Evolutionary conservation across 2,329 filamentous ascomycete species (phyloP), one percentile per base, ranked within the genome.

Genomic region (Pseudogymnoascus sp.): DNA sequence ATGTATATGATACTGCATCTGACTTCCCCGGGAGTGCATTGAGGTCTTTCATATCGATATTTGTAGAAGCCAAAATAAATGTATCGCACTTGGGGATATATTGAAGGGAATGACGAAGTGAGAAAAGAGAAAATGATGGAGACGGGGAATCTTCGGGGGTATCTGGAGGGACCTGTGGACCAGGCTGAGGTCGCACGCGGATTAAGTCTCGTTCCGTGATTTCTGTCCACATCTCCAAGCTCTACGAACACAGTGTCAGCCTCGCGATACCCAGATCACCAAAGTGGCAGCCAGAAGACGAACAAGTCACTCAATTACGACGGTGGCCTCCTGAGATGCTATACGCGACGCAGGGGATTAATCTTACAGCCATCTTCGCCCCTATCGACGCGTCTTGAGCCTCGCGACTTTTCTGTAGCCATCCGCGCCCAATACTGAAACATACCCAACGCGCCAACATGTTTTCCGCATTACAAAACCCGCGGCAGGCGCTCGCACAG

Each of bases 401-500:
- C 50, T 19, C 50, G 29, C 50, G 16, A 33, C 50, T 33, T 21
- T 56, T 14, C 24, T 14, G 11, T 7, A 35, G 10, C 50, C 26
- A 13, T 35, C 50, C n/a, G 11, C 50, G 10, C n/a, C n/a, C 29
- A 11, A 14, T 56, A 35, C 50, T 40, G 38, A 29, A 19, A 14
- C 29, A 33, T 53, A 21, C 29, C 8, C 50, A 60, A 47, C 56
- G 37, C 37, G 47, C 2, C 56, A 68, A 40, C 50, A 86, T 86
- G 83, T 74, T 87, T 65, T 79, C 80, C 67, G 75, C 78, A 63
- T 77, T 89, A 65, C 75, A 79, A 67, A 86, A 86, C 71, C 83
- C 85, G 56, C 85, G 87, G 67, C 86, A 89, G 72, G 80, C 87
- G 24, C 80, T 86, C 65, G 79, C 84, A 13, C 87, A 90, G 76